A percentile compares a stretch with the other conserved stretches of the same genome.
phyloP scores from a whole-genome alignment of 2,329 filamentous ascomycete genomes.

The Diaporthe sp. region DNA sequence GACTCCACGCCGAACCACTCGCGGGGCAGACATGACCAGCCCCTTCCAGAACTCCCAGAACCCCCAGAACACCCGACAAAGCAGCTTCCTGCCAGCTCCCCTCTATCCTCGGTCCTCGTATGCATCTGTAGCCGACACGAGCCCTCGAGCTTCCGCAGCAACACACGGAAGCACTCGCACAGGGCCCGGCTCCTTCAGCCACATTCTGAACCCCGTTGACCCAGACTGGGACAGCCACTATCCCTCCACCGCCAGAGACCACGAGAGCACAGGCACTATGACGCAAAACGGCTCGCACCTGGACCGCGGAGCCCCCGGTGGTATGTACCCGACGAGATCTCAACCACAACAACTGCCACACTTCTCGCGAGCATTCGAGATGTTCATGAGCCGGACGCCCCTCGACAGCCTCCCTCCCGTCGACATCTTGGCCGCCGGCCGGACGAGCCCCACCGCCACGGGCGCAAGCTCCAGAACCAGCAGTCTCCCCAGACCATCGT shows the following conservation, averaged over 20 bases:
- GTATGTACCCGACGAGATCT: constrained; percentile 47
- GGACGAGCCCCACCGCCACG: constrained; percentile 40
- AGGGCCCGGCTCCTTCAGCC: constrained; percentile 59
- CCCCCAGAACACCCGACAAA: constrained; percentile 29
- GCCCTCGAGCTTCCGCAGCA: constrained; percentile 54
- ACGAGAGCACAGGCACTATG: constrained; percentile 45
- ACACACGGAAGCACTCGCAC: constrained; percentile 51
- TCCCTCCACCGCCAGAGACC: not conserved
- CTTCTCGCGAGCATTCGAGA: constrained; percentile 68
- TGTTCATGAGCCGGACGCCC: constrained; percentile 54
- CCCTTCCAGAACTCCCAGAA: constrained; percentile 35
- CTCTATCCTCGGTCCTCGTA: constrained; percentile 56
- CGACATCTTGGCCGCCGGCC: constrained; percentile 42
- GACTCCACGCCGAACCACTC: constrained; percentile 4
- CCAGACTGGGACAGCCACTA: constrained; percentile 45
- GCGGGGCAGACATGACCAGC: constrained; percentile 39
- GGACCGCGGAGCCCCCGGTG: constrained; percentile 45
- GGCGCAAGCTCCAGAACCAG: constrained; percentile 49
- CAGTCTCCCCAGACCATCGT: constrained; percentile 85
- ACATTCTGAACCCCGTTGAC: constrained; percentile 67
- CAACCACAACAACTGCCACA: constrained; percentile 57
- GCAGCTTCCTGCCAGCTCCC: constrained; percentile 38
- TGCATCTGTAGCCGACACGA: constrained; percentile 56
- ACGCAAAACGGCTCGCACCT: constrained; percentile 48
- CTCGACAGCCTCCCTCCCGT: constrained; percentile 46